Evolutionary conservation across 306 rosid species (phyloP), one percentile per base, ranked within the genome.

Genomic region (Cucurbita pepo): DNA sequence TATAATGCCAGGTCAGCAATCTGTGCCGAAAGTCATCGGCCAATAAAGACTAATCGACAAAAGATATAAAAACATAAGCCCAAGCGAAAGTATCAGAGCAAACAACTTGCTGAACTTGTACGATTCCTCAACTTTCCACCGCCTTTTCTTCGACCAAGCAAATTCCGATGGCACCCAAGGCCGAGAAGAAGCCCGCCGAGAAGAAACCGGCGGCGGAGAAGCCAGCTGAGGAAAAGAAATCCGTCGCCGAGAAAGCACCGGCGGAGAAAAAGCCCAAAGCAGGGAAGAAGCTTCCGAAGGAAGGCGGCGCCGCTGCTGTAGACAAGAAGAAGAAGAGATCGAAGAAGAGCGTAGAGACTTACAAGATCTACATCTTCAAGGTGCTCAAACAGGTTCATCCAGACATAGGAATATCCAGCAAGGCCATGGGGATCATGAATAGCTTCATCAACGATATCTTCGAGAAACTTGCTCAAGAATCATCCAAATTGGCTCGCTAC

Each of bases 381-480:
- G 96, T 90, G 0, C 43, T 90, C 47, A 90, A 90, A 81, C 96
- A 90, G 77, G 96, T 90, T 0, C 96, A 90, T 59, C 96, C 96
- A 0, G 96, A 90, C 67, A 90, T 89, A 2, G 96, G 96, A 0
- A 83, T 89, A 22, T 89, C 96, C 19, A 89, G 91, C 81, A 89
- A 89, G 74, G 96, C 96, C 11, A 89, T 89, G 96, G 96, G 96
- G 0, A 89, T 89, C 79, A 89, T 89, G 96, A 89, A 89, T 81
- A 82, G 88, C 34, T 30, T 30, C 34, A 30, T 30, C 34, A 30
- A 30, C 34, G 34, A 30, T 30, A 30, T 30, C 34, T 30, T 30
- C 34, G 34, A 30, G 3, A 30, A 30, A 30, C 34, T 30, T 30
- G 34, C 34, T 30, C 34, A 89, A 79, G 96, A 89, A 60, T 65